Evolutionary conservation across 306 rosid species (phyloP).

Genomic region (Quercus cerris): DNA sequence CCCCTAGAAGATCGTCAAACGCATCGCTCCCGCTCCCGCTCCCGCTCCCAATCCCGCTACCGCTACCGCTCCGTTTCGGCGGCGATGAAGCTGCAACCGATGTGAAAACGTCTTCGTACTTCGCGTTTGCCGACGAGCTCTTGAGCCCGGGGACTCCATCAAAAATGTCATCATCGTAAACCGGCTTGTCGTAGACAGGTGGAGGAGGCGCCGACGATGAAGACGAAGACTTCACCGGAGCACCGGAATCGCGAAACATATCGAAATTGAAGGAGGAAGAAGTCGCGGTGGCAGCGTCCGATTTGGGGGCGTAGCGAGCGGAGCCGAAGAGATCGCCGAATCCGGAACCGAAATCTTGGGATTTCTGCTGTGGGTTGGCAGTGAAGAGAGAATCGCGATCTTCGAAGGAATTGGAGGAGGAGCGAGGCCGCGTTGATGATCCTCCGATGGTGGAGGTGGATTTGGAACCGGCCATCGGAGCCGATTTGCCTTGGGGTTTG

Average conservation of each 20-base stretch:
- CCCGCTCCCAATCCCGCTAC: no score
- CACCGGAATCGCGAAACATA: conserved; percentile 38
- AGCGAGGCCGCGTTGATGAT: background rate
- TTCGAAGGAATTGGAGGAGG: conserved; percentile 36
- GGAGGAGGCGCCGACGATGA: conserved; percentile 2
- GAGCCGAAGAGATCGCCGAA: conserved; percentile 58
- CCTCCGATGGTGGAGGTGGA: conserved; percentile 24
- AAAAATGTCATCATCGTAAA: conserved; percentile 86
- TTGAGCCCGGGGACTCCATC: conserved; percentile 80
- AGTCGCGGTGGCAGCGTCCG: conserved; percentile 34
- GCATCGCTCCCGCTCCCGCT: conserved; percentile 23
- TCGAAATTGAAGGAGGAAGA: conserved; percentile 62
- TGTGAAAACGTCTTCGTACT: conserved; percentile 56
- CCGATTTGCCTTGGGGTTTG: conserved; percentile 79
- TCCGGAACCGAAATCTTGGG: conserved; percentile 3
- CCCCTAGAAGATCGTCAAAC: conserved; percentile 81
- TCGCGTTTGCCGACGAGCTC: conserved; percentile 51
- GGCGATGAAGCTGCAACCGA: conserved; percentile 43
- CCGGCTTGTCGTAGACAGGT: conserved; percentile 76
- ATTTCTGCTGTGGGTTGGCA: background rate
- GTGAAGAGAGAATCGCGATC: conserved; percentile 48
- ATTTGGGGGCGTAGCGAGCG: conserved; percentile 34
- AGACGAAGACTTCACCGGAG: conserved; percentile 38
- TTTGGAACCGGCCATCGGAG: conserved; percentile 74
- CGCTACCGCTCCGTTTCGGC: conserved; percentile 17